A percentile compares a stretch with the other conserved stretches of the same genome.
Evolutionary conservation across 2,329 filamentous ascomycete genomes (phyloP).

Genomic region (Diaporthe helianthi): DNA sequence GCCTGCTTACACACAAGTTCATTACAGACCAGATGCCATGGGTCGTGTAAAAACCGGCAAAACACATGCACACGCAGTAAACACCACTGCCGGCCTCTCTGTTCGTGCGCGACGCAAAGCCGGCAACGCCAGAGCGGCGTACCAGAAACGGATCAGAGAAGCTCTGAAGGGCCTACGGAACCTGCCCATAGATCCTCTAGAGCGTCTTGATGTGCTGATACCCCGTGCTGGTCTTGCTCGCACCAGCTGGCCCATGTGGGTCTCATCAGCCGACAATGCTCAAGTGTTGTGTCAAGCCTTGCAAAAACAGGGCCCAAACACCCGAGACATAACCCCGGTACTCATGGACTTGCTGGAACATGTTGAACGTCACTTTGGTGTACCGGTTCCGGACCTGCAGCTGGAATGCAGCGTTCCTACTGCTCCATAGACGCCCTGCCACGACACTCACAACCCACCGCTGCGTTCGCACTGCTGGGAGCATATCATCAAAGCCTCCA

Average conservation of each 20-base stretch:
- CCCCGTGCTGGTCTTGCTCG: conserved; percentile 5
- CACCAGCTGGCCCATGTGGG: conserved; percentile 7
- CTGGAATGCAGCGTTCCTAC: neutral
- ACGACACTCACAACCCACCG: neutral
- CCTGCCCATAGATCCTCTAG: conserved; percentile 3
- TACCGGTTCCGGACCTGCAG: neutral
- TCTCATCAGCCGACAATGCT: conserved; percentile 8
- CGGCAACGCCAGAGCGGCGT: neutral
- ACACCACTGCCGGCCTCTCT: conserved; percentile 1
- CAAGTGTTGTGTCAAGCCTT: conserved; percentile 11
- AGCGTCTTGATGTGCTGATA: conserved; percentile 10
- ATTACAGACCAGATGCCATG: neutral
- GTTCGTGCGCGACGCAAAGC: conserved; percentile 10
- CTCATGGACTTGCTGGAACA: conserved; percentile 16
- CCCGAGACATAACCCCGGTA: conserved; percentile 2
- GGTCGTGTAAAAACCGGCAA: neutral
- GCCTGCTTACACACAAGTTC: neutral
- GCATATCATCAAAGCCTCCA: conserved; percentile 6
- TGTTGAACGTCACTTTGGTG: neutral
- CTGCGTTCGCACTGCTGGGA: neutral
- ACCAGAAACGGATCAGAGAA: conserved; percentile 11
- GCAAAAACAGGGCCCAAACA: neutral
- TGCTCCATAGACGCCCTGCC: neutral
- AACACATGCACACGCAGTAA: neutral
- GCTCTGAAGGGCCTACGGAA: neutral